Base-by-base conservation (phyloP, 495 filamentous ascomycete species). In the Neurospora sp. region DNA sequence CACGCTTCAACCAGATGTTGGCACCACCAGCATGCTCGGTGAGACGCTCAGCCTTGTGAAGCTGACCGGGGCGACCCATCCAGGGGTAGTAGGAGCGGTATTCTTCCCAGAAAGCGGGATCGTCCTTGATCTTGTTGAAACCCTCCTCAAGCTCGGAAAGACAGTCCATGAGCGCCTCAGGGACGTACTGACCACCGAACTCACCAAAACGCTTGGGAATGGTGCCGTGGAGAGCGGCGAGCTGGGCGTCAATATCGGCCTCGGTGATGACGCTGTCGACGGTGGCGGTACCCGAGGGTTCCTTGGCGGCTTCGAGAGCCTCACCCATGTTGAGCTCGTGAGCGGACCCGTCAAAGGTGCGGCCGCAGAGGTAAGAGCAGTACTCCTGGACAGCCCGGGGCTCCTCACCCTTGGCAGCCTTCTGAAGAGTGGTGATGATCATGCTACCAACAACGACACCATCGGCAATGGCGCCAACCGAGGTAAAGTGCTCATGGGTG, bases 151-250 rank as follows among this genome's bases (percentile, higher is more conserved):
- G 89, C 83, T 99, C 90, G 0, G 90, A 89, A 75, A 99, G 85
- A 79, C 96, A 98, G 83, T 97, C 94, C 94, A 98, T 98, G 39
- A 99, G 87, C 8, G 94, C 94, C 83, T 99, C 96, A 1, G 96
- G 96, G 1, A 99, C 95, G 78, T 98, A 99, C 81, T 98, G 96
- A n/a, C 96, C 96, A 76, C 96, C 96, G 76, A 97, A 99, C 81
- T 97, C 93, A 73, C 96, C 96, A 78, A 99, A 99, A 16, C 95
- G 90, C 71, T 92, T 88, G 4, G 95, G 94, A 40, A 92, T 84
- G 72, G 88, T 87, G 81, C 84, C 80, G 75, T 86, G 84, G 54
- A 86, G 81, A 8, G 82, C 81, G 1, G 82, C 76, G 31, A 86
- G 81, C 77, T 86, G 83, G 8, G 79, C 76, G 38, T 86, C 82